Evolutionary conservation across 2,329 filamentous ascomycete genomes (phyloP), one percentile per base, ranked within the genome.

Genomic region (Xylariaceae sp.): DNA sequence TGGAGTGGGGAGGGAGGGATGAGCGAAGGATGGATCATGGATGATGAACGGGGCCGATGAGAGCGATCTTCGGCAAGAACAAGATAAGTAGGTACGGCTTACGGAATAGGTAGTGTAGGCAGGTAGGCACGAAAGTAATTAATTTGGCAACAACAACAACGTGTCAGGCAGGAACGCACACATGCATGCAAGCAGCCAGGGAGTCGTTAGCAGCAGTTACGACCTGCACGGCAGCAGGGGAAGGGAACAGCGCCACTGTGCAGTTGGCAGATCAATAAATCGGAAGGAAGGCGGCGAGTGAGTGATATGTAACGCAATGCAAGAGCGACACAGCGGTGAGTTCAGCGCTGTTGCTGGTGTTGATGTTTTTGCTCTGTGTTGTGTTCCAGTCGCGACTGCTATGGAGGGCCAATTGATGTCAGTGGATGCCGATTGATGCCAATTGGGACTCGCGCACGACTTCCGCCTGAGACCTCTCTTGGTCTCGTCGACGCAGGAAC

Each of bases 221-320:
- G 23, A 23, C 23, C 23, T 23, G 23, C 23, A 23, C 23, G 23
- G 23, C 23, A 23, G 23, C 37, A 39, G 37, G 37, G 37, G 37
- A 13, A 9, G 11, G 37, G 8, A 39, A 41, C 11, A 23, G 18
- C 47, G 41, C 53, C 30, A 53, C 48, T 57, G 17, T 50, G n/a
- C 23, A 50, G 49, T 48, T 57, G 23, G 23, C 23, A 48, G 35
- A 44, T 56, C 58, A 53, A 56, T 62, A 56, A 62, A 62, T 58
- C 55, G 58, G 56, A 56, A 61, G 53, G 58, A 23, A 23, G 23
- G 23, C 2, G 51, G 58, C 56, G 55, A 63, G 37, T 39, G 37
- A 39, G 51, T 45, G 13, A 11, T 45, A 45, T 13, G 47, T 52
- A 57, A 60, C 52, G 58, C 58, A 52, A 54, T 41, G 56, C 55